Base-by-base conservation (phyloP, 192 early-diverging fungal species). In the Coemansia sp. region DNA sequence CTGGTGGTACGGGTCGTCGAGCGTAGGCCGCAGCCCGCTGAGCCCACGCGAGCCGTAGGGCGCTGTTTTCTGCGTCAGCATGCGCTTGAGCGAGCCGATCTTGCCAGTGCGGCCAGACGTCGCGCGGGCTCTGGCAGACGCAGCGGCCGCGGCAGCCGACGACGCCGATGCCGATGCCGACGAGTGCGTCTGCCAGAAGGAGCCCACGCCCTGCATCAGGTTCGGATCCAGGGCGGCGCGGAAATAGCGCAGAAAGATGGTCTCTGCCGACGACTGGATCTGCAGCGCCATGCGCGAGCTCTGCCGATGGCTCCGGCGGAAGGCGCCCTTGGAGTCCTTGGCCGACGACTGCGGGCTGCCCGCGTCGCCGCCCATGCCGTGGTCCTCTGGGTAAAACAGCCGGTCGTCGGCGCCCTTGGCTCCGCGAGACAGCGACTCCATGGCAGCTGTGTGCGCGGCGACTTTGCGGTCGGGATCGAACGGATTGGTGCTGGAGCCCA, bases 281-380 rank as follows among this genome's bases (percentile, higher is more conserved):
- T 81, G 78, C 61, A 80, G 36, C 32, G 77, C 77, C 77, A 80
- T 80, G 11, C 71, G 77, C 51, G 77, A 61, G 61, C 71, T 74
- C 65, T 80, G 77, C 7, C 71, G 71, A 6, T 65, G 67, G 34
- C 77, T 80, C 18, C 77, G 68, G 0, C 71, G 77, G 46, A 65
- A 71, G 14, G 42, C 58, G 10, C 58, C 62, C 45, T 59, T 51
- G 25, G 66, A 42, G 47, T 47, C 62, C 10, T 18, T 27, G 2
- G 16, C 50, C 8, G 10, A 2, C 0, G 25, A 52, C 24, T 19
- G 35, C 23, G 52, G 46, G 45, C 25, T 30, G 14, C 22, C 61
- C 61, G 55, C 56, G n/a, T n/a, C n/a, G n/a, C n/a, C n/a, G n/a
- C n/a, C n/a, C n/a, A 34, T 16, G 22, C 29, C 65, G 6, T 42